These are phyloP conservation scores for Phoma sp. DNA, from an alignment of 2,329 filamentous ascomycete species.

Conservation along the genomic window DNA sequence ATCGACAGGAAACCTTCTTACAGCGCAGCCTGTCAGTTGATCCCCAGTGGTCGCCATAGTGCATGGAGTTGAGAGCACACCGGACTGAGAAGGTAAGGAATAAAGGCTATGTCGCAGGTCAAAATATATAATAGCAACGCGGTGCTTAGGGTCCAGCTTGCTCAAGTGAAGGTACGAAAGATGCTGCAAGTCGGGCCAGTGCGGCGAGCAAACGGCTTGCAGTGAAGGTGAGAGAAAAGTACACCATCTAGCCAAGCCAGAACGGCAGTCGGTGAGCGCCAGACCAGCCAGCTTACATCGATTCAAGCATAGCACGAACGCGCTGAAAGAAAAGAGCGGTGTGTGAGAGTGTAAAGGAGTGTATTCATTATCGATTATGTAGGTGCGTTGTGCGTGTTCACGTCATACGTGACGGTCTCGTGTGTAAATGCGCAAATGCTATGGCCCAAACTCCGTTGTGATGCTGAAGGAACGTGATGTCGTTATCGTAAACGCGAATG, in stretches of 20 bases:
- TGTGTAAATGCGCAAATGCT: constrained; percentile 17
- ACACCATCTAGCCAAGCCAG: background rate
- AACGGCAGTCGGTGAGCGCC: background rate
- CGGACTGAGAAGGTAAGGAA: background rate
- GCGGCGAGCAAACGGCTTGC: background rate
- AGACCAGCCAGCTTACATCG: background rate
- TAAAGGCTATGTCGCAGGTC: too few species aligned
- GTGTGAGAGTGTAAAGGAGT: constrained; percentile 13
- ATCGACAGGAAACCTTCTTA: background rate
- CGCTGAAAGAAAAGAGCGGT: background rate
- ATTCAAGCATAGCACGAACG: background rate
- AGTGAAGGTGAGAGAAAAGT: background rate
- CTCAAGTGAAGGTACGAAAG: background rate
- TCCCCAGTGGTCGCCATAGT: constrained; percentile 2
- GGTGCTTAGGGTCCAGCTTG: background rate
- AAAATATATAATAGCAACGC: background rate
- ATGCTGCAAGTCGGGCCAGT: background rate
- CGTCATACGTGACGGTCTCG: constrained; percentile 5
- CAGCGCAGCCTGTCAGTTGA: too few species aligned
- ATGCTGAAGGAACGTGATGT: constrained; percentile 16
- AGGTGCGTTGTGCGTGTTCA: constrained; percentile 13
- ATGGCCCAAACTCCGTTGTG: constrained; percentile 15
- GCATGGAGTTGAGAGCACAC: background rate
- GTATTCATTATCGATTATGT: constrained; percentile 20
- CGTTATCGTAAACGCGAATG: constrained; percentile 8